Conservation (phyloP, 164 flowering plant genomes). For the Tetracentron sinense region DNA sequence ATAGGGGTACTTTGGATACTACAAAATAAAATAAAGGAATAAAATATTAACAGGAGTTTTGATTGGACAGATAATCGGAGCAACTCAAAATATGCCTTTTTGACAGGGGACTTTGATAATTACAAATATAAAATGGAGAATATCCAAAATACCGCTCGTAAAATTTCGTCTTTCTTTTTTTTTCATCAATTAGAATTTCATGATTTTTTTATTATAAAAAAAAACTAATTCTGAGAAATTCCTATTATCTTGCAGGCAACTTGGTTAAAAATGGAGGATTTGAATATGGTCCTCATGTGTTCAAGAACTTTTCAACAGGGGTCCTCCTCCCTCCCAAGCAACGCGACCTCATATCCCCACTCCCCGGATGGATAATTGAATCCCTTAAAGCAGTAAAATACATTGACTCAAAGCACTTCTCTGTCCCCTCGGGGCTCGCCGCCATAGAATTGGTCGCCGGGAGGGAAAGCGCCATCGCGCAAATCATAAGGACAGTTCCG, state of each 20-base stretch:
- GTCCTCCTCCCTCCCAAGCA: constrained; percentile 84
- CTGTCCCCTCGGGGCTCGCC: constrained; percentile 55
- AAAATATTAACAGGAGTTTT: too few relatives aligned
- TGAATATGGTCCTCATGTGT: constrained; percentile 72
- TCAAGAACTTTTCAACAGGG: constrained; percentile 62
- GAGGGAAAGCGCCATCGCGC: constrained; percentile 86
- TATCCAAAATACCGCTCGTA: too few relatives aligned
- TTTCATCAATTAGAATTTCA: background rate
- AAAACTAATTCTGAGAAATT: background rate
- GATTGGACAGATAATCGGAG: too few relatives aligned
- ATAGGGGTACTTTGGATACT: too few relatives aligned
- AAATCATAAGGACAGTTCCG: constrained; percentile 61
- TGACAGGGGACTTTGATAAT: too few relatives aligned
- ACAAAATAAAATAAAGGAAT: too few relatives aligned
- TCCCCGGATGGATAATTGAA: constrained; percentile 92
- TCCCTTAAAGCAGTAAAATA: constrained; percentile 88
- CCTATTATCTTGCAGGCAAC: constrained; percentile 41
- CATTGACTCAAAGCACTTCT: constrained; percentile 72
- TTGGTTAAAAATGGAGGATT: constrained; percentile 70
- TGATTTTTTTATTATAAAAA: too few relatives aligned
- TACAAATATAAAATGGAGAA: too few relatives aligned
- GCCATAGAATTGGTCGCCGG: constrained; percentile 92
- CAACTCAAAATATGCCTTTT: too few relatives aligned
- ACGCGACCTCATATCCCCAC: constrained; percentile 68
- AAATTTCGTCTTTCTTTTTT: too few relatives aligned